Base-by-base conservation (phyloP, 2,329 filamentous ascomycete genomes). In the Leptographium procerum region DNA sequence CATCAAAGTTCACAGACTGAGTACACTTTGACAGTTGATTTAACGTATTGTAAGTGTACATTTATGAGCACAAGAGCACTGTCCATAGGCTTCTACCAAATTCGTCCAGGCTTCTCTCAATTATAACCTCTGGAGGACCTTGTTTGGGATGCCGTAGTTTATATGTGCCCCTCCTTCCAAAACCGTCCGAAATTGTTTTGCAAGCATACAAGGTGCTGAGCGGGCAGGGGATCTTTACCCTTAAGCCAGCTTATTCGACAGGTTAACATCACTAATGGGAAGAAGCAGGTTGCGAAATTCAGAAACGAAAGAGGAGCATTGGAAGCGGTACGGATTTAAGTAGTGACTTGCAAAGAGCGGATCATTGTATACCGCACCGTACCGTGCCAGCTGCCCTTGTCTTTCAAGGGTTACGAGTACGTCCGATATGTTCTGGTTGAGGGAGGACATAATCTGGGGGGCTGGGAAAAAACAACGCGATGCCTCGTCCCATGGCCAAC, bases 401-500 rank as follows among this genome's bases (percentile, higher is more conserved):
- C 67, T 70, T 77, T 57, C 80, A 22, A 83, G 68, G 9, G 78
- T 78, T 19, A 75, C 69, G 0, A 82, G 82, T 1, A 77, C 76
- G 62, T 83, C 80, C 0, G 79, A 77, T 34, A 82, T 63, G 62
- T 79, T 77, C 66, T 83, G 80, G 60, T 83, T 83, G 45, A 83
- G 69, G 16, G 79, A 79, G 16, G 75, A 69, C 63, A 64, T 83
- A 83, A 55, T 75, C 68, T 10, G 83, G 72, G 1, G 74, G 73
- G 13, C 73, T 73, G 3, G 75, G 77, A 64, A 78, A 70, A 62
- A 81, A 73, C 0, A 75, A 83, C 71, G 31, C 77, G 80, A 63
- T 83, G 80, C 43, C 78, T 81, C 24, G 82, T 68, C 63, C 83
- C 80, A 62, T 82, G 79, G 3, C 77, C 80, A 58, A 83, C 81